phyloP scores from a whole-genome alignment of 306 rosid species.

The Echinosophora koreensis region DNA sequence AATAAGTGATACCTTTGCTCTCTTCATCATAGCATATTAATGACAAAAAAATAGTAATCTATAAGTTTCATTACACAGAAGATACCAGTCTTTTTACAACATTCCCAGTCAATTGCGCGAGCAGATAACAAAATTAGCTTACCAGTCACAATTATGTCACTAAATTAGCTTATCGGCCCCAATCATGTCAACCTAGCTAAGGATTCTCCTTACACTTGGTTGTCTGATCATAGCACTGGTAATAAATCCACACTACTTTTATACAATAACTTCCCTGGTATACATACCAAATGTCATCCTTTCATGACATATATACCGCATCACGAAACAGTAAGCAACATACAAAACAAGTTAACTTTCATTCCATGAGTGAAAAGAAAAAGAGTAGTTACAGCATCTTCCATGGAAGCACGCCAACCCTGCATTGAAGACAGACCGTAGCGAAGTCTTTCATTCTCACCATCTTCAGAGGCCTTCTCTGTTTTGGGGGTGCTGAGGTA shows the following conservation, averaged over 20 bases:
- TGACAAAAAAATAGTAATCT: not conserved
- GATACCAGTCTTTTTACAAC: constrained; percentile 25
- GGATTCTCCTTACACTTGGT: constrained; percentile 13
- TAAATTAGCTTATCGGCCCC: constrained; percentile 3
- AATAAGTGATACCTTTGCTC: constrained; percentile 16
- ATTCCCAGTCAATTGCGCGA: constrained; percentile 22
- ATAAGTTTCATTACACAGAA: constrained; percentile 13
- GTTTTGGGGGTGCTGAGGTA: constrained; percentile 91
- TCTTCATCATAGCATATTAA: constrained; percentile 32
- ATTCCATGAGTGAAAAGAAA: constrained; percentile 7
- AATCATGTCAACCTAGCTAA: constrained; percentile 2
- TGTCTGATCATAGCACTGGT: not conserved
- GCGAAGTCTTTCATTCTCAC: constrained; percentile 77
- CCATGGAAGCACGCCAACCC: constrained; percentile 99
- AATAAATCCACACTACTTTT: constrained; percentile 38
- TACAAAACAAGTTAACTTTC: not conserved
- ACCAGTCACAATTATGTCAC: constrained; percentile 1
- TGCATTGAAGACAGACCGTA: constrained; percentile 93
- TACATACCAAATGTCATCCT: constrained; percentile 20
- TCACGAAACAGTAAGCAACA: constrained; percentile 12
- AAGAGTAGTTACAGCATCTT: constrained; percentile 79
- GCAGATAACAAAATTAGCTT: constrained; percentile 5
- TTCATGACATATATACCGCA: not conserved
- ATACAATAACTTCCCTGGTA: not conserved
- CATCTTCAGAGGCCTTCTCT: constrained; percentile 89